Evolutionary conservation across 768 basidiomycete species (phyloP).

Genomic region (Serpula lacrymans): DNA sequence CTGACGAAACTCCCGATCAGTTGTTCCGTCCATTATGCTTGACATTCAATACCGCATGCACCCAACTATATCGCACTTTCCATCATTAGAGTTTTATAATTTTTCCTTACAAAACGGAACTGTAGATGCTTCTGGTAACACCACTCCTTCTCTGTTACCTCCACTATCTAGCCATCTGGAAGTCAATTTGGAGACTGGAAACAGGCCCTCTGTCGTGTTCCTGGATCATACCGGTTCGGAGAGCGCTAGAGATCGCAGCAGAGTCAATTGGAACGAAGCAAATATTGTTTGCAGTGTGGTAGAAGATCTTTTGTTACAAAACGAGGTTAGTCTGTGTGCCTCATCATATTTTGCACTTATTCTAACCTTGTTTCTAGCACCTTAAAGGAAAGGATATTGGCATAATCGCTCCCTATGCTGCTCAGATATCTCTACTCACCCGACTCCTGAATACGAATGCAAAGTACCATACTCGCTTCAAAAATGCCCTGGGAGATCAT

Average conservation of each 20-base stretch:
- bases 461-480: constrained; percentile 52
- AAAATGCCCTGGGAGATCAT: constrained; percentile 55
- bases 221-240: constrained; percentile 77
- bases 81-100: constrained; percentile 80
- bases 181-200: constrained; percentile 33
- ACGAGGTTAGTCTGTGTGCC: constrained; percentile 47
- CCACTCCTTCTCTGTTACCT: constrained; percentile 52
- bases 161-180: constrained; percentile 56
- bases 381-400: constrained; percentile 79
- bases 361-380: constrained; percentile 33
- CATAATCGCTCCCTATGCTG: constrained; percentile 88
- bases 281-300: constrained; percentile 74
- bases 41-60: constrained; percentile 98
- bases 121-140: constrained; percentile 44
- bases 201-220: constrained; percentile 68
- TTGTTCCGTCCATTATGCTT: constrained; percentile 87
- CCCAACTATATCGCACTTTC: constrained; percentile 84
- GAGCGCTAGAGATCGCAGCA: constrained; percentile 62
- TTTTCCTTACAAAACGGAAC: constrained; percentile 72
- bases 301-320: constrained; percentile 75
- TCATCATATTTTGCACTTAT: constrained; percentile 7
- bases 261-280: constrained; percentile 76
- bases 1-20: constrained; percentile 33
- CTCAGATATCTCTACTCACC: constrained; percentile 77
- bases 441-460: constrained; percentile 58